Evolutionary conservation across 768 basidiomycete genomes (phyloP).

Genomic region (Crucibulum laeve): DNA sequence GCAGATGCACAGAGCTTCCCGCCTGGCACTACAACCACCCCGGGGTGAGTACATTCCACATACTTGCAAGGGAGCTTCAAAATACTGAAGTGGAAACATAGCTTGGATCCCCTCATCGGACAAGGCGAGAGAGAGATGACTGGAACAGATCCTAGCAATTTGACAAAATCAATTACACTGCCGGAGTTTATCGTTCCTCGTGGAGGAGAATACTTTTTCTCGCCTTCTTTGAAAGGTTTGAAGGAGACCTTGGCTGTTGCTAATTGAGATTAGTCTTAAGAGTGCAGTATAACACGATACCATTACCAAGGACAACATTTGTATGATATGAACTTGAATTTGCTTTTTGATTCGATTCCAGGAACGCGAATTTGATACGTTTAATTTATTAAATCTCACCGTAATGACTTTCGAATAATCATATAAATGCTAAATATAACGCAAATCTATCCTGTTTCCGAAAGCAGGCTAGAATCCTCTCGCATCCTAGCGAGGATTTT

Average conservation of each 20-base stretch:
- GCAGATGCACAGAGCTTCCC: slow-evolving; percentile 33
- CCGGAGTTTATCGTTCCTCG: slow-evolving; percentile 38
- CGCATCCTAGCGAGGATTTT: neutral
- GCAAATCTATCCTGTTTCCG: too few species aligned
- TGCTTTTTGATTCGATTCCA: neutral
- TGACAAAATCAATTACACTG: slow-evolving; percentile 22
- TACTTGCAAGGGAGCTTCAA: neutral
- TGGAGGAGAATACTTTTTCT: slow-evolving; percentile 53
- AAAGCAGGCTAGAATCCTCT: too few species aligned
- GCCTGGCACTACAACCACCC: slow-evolving; percentile 14
- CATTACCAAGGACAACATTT: neutral
- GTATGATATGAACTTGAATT: neutral
- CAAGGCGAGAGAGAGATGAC: slow-evolving; percentile 19
- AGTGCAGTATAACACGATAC: neutral
- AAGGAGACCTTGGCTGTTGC: slow-evolving; percentile 24
- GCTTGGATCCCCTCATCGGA: slow-evolving; percentile 47
- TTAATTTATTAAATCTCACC: too few species aligned
- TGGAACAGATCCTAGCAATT: slow-evolving; percentile 28
- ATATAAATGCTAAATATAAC: too few species aligned
- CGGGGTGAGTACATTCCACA: slow-evolving; percentile 14
- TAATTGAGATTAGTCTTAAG: neutral
- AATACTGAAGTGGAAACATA: slow-evolving; percentile 16
- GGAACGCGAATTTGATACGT: neutral
- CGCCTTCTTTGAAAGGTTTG: slow-evolving; percentile 42
- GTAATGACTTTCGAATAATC: too few species aligned